These are phyloP conservation scores for Gastrodia elata DNA, from an alignment of 106 monocot species.

Conservation along the genomic window DNA sequence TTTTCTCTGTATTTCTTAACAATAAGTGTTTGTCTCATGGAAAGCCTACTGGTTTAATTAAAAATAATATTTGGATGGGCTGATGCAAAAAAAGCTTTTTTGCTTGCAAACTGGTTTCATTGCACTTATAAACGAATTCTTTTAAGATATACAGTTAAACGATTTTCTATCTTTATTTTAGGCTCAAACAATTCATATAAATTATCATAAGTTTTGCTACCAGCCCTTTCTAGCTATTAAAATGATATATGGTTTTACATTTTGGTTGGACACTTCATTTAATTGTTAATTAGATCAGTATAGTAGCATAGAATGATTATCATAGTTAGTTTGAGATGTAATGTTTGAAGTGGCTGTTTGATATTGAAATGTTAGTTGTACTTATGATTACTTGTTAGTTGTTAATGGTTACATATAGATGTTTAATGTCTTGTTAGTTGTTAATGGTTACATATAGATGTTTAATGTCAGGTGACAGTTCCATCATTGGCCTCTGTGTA, in stretches of 20 bases:
- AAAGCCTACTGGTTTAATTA: background rate
- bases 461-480: constrained; percentile 62
- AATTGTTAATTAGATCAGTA: background rate
- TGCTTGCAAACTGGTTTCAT: background rate
- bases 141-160: background rate
- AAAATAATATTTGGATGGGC: background rate
- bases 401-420: background rate
- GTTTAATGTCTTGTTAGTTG: constrained; percentile 14
- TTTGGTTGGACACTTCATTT: background rate
- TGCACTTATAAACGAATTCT: background rate
- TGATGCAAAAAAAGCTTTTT: background rate
- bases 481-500: constrained; percentile 92
- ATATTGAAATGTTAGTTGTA: background rate
- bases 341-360: background rate
- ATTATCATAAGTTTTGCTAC: background rate
- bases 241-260: background rate
- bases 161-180: background rate
- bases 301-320: background rate
- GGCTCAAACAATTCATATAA: background rate
- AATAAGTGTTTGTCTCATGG: background rate
- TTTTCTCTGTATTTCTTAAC: background rate
- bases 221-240: background rate
- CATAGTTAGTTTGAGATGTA: background rate
- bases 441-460: background rate
- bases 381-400: background rate